A percentile compares a stretch with the other conserved stretches of the same genome.
phyloP scores from a whole-genome alignment of 352 stramenopile genomes.

The Ochromonadaceae sp. region DNA sequence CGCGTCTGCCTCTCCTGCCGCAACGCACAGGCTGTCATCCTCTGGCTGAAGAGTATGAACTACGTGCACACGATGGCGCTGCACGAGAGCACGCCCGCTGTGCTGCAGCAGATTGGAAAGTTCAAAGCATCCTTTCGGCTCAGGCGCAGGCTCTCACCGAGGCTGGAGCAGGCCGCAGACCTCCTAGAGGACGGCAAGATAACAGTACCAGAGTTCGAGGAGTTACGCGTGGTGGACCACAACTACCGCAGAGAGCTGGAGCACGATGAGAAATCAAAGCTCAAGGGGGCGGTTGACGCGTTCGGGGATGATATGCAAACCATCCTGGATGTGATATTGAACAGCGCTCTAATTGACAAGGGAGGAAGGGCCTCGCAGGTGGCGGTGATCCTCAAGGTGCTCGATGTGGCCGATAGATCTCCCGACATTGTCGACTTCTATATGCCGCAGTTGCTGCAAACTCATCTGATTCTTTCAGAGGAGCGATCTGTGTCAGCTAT shows the following conservation, averaged over 20 bases:
- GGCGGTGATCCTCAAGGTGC: constrained; percentile 56
- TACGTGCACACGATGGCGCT: constrained; percentile 62
- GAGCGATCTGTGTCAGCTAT: constrained; percentile 24
- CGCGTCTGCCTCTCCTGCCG: not conserved
- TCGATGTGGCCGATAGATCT: constrained; percentile 52
- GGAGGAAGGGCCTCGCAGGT: constrained; percentile 63
- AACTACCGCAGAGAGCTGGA: constrained; percentile 58
- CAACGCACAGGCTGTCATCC: constrained; percentile 43
- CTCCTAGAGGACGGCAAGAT: constrained; percentile 57
- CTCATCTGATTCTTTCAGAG: constrained; percentile 65
- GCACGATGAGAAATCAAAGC: constrained; percentile 56
- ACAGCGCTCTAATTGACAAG: constrained; percentile 59
- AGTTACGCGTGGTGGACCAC: constrained; percentile 55
- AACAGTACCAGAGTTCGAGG: constrained; percentile 62
- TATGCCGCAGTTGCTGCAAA: constrained; percentile 68
- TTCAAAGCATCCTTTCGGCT: constrained; percentile 44
- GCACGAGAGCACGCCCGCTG: constrained; percentile 56
- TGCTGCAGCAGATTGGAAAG: constrained; percentile 30
- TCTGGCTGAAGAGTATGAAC: constrained; percentile 58
- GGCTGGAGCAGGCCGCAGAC: constrained; percentile 60
- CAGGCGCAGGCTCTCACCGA: constrained; percentile 54
- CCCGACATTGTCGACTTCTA: constrained; percentile 56
- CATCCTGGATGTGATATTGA: constrained; percentile 56
- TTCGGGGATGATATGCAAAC: constrained; percentile 63
- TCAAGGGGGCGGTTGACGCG: constrained; percentile 60